Conservation (phyloP, 257 asterid genomes). For the Solanum arcanum region DNA sequence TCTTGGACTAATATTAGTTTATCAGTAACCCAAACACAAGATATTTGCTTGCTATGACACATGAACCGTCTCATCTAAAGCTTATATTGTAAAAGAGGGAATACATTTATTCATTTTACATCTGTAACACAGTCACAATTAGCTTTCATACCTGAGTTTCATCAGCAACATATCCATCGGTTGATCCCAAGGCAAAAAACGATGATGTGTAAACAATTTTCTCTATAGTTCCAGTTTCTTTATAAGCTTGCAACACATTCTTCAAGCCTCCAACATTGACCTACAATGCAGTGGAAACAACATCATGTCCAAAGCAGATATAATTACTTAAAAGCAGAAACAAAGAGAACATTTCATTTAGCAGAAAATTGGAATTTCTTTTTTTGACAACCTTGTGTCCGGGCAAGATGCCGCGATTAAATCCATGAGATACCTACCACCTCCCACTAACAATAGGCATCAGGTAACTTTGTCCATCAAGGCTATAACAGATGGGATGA, state of each 20-base stretch:
- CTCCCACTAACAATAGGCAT: neutral
- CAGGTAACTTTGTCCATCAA: neutral
- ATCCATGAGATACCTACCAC: neutral
- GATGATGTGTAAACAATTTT: constrained; percentile 85
- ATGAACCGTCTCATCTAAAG: neutral
- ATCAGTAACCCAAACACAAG: neutral
- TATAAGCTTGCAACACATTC: constrained; percentile 62
- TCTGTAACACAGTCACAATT: neutral
- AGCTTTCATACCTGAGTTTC: constrained; percentile 51
- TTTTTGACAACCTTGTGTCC: neutral
- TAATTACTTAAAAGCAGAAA: neutral
- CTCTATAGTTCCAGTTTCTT: constrained; percentile 44
- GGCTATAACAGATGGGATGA: neutral
- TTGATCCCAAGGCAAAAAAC: constrained; percentile 80
- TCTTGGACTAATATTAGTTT: neutral
- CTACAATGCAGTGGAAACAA: constrained; percentile 14
- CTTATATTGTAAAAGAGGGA: neutral
- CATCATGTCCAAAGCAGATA: neutral
- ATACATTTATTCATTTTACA: neutral
- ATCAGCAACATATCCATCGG: constrained; percentile 75
- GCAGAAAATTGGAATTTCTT: neutral
- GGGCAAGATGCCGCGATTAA: neutral
- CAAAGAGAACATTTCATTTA: neutral
- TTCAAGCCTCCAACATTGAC: constrained; percentile 86
- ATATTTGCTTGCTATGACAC: neutral